These are phyloP conservation scores for Lachnellula suecica DNA, from an alignment of 2,329 filamentous ascomycete species.

Conservation along the genomic window DNA sequence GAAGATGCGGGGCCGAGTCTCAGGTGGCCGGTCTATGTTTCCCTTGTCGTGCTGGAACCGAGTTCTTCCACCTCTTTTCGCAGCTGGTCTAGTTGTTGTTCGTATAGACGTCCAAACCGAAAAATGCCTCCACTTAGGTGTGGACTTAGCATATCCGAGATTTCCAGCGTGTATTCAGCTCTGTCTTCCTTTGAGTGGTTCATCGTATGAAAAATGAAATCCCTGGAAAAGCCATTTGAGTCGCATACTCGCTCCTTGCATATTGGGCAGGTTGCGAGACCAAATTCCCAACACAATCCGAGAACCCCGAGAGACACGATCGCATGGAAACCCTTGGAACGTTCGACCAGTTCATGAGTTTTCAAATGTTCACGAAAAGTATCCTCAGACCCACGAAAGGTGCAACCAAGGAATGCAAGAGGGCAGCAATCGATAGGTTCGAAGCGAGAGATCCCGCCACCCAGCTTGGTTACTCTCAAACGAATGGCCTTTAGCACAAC, in stretches of 20 bases:
- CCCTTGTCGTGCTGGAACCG: background rate
- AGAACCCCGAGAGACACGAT: background rate
- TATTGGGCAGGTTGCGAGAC: slow-evolving; percentile 19
- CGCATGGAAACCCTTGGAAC: slow-evolving; percentile 3
- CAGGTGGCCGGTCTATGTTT: background rate
- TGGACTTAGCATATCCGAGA: slow-evolving; percentile 1
- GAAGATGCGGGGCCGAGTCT: background rate
- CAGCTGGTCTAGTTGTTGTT: background rate
- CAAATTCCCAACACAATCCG: background rate
- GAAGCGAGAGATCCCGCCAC: background rate
- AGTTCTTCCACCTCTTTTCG: background rate
- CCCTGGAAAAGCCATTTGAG: background rate
- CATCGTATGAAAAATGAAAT: slow-evolving; percentile 12
- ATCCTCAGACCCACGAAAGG: background rate
- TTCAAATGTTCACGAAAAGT: background rate
- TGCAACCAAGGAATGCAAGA: slow-evolving; percentile 11
- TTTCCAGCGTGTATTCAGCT: background rate
- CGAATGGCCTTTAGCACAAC: background rate
- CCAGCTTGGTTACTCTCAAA: background rate
- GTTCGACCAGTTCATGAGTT: slow-evolving; percentile 8
- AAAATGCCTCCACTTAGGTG: background rate
- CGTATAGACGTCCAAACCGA: background rate
- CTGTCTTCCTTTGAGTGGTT: background rate
- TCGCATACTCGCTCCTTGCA: background rate
- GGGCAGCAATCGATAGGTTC: slow-evolving; percentile 6